Percentiles rank a stretch among this genome's conserved stretches.
phyloP scores from a whole-genome alignment of 805 yeast species.

The Kazachstania africana region DNA sequence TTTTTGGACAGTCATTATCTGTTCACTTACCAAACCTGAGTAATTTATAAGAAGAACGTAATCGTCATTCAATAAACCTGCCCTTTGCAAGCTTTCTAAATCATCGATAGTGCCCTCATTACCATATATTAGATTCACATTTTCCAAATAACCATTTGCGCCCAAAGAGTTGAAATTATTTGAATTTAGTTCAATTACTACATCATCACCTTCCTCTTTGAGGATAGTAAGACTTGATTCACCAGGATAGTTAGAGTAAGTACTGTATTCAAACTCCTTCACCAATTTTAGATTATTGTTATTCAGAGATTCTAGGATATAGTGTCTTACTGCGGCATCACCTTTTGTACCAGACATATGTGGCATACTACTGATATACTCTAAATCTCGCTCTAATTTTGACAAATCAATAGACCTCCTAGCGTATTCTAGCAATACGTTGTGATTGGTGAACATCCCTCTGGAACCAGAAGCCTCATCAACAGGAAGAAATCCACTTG shows the following conservation, averaged over 20 bases:
- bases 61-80: conserved; percentile 32
- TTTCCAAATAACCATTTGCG: conserved; percentile 39
- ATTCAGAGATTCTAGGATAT: conserved; percentile 45
- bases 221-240: conserved; percentile 1
- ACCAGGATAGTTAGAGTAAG: conserved; percentile 50
- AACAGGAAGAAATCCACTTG: conserved; percentile 42
- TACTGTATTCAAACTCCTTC: conserved; percentile 32
- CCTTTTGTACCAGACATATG: conserved; percentile 86
- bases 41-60: conserved; percentile 50
- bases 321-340: conserved; percentile 59
- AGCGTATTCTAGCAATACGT: conserved; percentile 38
- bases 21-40: conserved; percentile 40
- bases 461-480: conserved; percentile 28
- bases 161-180: conserved; percentile 62
- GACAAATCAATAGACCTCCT: conserved; percentile 41
- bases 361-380: conserved; percentile 69
- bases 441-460: conserved; percentile 56
- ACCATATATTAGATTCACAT: conserved; percentile 46
- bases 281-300: conserved; percentile 44
- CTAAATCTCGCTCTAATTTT: conserved; percentile 51
- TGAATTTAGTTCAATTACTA: conserved; percentile 17
- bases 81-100: conserved; percentile 30
- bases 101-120: conserved; percentile 56
- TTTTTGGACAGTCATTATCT: conserved; percentile 42
- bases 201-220: not conserved